Evolutionary conservation across 257 asterid genomes (phyloP), one percentile per base, ranked within the genome.

Genomic region (Jaltomata sinuosa): DNA sequence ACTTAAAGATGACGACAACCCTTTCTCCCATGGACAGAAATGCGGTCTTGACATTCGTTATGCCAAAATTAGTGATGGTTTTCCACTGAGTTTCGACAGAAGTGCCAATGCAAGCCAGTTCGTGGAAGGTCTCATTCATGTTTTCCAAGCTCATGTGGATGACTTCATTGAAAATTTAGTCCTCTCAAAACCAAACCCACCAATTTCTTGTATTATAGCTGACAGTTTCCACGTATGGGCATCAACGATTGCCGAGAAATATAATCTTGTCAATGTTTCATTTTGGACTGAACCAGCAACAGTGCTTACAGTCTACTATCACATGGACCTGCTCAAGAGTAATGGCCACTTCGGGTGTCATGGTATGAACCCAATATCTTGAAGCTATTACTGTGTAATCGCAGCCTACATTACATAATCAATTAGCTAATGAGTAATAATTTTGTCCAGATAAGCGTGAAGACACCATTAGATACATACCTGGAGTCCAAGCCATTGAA

Each of bases 241-340:
- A 3, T 85, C 81, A 65, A 81, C 25, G 14, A 86, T 93, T 18
- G 90, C 93, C 15, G 67, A 42, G 10, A 91, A 91, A 80, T 82
- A 93, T 29, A 80, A 84, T 4, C 76, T 92, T 21, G 86, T 93
- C 45, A 84, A 89, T 45, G 91, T 88, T 19, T 91, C 94, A n/a
- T 88, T 91, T 82, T 93, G 95, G 95, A 91, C 97, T n/a, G 88
- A 91, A 67, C 89, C 95, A 11, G 93, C 94, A 3, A 57, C 89
- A 29, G 92, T 88, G 1, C 90, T 88, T 81, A 87, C 92, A 0
- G 8, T 90, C 29, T 86, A 87, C 45, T 90, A 89, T 85, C 93
- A 91, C 86, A 68, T 83, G 87, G 83, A 94, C 59, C 89, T 94
- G 19, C 85, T 92, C 2, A 80, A 87, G 64, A 50, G 81, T 61